Percentiles rank a stretch among this genome's conserved stretches.
Evolutionary conservation across 2,329 filamentous ascomycete genomes (phyloP).

Genomic region (Aspergillus brunneoviolaceus): DNA sequence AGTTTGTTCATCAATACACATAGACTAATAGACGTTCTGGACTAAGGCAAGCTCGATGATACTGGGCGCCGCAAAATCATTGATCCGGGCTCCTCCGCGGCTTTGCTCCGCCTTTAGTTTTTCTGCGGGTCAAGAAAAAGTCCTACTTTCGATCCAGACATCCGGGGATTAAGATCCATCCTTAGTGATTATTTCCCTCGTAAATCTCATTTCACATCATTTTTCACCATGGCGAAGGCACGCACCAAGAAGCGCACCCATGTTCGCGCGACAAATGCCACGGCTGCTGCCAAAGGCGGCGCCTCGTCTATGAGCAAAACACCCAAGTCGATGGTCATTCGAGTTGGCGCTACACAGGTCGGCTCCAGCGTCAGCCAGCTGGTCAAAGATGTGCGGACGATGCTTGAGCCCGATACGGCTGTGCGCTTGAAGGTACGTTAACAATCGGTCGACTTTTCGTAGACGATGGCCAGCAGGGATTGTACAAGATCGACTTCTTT

Average conservation of each 20-base stretch:
- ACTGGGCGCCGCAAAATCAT: conserved; percentile 36
- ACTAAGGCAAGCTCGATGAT: no score
- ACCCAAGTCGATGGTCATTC: conserved; percentile 98
- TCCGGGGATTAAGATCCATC: conserved; percentile 9
- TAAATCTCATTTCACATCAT: not conserved
- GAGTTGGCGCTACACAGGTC: conserved; percentile 90
- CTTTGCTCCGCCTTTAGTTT: conserved; percentile 30
- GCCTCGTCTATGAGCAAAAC: conserved; percentile 64
- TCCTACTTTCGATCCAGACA: conserved; percentile 18
- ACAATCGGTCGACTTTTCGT: not conserved
- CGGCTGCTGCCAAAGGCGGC: conserved; percentile 51
- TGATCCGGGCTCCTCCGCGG: conserved; percentile 36
- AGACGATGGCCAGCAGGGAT: no score
- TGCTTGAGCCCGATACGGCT: conserved; percentile 96
- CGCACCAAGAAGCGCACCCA: conserved; percentile 89
- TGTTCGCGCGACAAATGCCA: conserved; percentile 62
- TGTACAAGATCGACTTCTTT: not conserved
- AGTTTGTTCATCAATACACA: no score
- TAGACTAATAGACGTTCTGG: not conserved
- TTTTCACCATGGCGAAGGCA: conserved; percentile 67
- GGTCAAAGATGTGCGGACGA: conserved; percentile 82
- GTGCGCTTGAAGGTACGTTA: conserved; percentile 68
- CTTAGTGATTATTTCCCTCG: conserved; percentile 1
- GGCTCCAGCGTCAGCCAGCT: conserved; percentile 88
- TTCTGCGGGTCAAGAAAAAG: conserved; percentile 36